Base-by-base conservation (phyloP, 768 basidiomycete genomes). In the Calocybe indica region DNA sequence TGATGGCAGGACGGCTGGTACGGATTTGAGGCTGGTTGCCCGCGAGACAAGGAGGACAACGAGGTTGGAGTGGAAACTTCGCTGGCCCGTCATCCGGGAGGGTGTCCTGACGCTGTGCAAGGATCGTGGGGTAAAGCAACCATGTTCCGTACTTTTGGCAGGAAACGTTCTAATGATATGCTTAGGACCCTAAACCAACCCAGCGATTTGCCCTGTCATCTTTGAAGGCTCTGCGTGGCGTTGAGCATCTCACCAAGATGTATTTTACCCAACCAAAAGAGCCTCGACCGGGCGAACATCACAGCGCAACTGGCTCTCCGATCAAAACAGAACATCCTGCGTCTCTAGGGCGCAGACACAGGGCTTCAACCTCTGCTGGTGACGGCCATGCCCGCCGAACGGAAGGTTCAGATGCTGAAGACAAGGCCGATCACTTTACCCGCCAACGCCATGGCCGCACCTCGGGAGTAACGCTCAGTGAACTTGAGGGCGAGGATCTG, bases 11-110 rank as follows among this genome's bases (percentile, higher is more conserved):
- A 14, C 10, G 9, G 28, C 39, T 5, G 33, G 40, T 13, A 40
- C 14, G 5, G 39, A 30, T 31, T 33, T 45, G 36, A 40, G 37
- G 7, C 52, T 38, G 34, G 37, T 36, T 8, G 40, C 55, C 31
- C 11, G 29, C 9, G 37, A 37, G 34, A 45, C 15, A 35, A 55
- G 47, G 31, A 41, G 30, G 47, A 59, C 50, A 52, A 56, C 56
- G 52, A 72, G 71, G 48, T 50, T 78, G 7, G 83, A 83, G 43
- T 88, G 85, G 85, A 72, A 74, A 37, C 70, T 78, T 12, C 65
- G 81, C 4, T 85, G 81, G 78, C 66, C 80, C 38, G 67, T 85
- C n/a, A 73, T 88, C 29, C 67, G 71, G 45, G 73, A 79, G 15
- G 83, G 81, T 0, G 55, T 68, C 14, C 59, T 88, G n/a, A 69